Conservation (phyloP, 2,329 filamentous ascomycete genomes). For the Neonectria neomacrospora region DNA sequence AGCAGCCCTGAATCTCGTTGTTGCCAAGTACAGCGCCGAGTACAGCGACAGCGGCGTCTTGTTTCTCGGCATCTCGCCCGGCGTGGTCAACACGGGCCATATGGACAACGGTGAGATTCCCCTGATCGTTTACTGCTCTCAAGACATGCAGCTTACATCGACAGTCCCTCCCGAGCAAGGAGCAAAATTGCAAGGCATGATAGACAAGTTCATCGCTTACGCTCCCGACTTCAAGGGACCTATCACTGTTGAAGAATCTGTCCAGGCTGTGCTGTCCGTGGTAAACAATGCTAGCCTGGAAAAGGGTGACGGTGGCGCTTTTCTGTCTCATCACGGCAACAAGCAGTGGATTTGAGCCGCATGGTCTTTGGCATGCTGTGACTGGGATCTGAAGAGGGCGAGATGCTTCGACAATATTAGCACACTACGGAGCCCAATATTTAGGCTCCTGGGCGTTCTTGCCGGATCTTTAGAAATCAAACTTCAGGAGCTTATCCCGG, state of each 20-base stretch:
- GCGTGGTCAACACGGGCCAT: neutral
- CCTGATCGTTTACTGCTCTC: neutral
- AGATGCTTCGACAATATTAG: no score
- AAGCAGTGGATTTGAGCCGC: constrained; percentile 19
- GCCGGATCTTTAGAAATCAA: constrained; percentile 6
- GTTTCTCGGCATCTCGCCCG: constrained; percentile 10
- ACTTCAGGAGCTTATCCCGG: constrained; percentile 8
- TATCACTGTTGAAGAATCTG: constrained; percentile 3
- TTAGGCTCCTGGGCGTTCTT: neutral
- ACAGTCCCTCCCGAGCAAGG: neutral
- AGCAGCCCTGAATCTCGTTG: constrained; percentile 62
- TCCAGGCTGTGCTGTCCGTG: constrained; percentile 10
- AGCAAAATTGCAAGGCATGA: neutral
- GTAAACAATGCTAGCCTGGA: constrained; percentile 9
- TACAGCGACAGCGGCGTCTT: constrained; percentile 7
- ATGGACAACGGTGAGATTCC: neutral
- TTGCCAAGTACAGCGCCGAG: constrained; percentile 63
- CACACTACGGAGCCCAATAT: no score
- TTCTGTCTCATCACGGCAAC: constrained; percentile 18
- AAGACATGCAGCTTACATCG: neutral
- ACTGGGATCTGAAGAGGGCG: neutral
- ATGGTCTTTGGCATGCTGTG: neutral
- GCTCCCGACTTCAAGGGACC: constrained; percentile 7
- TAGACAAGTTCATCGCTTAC: constrained; percentile 6
- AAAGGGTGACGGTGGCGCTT: constrained; percentile 10